Conservation (phyloP, 2,329 filamentous ascomycete species). For the Aureobasidium lini region DNA sequence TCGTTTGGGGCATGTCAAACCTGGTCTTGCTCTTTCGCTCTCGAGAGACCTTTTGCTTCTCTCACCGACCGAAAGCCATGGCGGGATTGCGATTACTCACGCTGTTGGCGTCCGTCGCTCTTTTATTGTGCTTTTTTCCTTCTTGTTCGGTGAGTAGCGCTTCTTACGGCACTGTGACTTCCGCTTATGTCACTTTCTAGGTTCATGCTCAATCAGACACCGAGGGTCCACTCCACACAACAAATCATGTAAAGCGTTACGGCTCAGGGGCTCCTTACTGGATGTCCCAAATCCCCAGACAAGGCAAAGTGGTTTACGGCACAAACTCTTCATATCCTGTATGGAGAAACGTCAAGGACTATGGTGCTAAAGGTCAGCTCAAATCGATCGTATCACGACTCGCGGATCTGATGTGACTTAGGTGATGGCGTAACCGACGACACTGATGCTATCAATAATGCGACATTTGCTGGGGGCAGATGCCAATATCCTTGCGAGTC, state of each 20-base stretch:
- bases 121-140: background rate
- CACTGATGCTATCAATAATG: constrained; percentile 28
- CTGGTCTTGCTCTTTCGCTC: background rate
- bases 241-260: constrained; percentile 23
- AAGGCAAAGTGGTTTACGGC: constrained; percentile 33
- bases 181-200: background rate
- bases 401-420: background rate
- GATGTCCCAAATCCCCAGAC: constrained; percentile 35
- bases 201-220: background rate
- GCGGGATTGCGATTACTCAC: background rate
- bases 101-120: background rate
- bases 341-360: constrained; percentile 37
- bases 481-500: constrained; percentile 24
- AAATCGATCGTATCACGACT: fast-evolving
- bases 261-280: constrained; percentile 30
- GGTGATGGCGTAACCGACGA: constrained; percentile 26
- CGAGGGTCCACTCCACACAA: constrained; percentile 10
- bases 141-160: background rate
- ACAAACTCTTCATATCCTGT: constrained; percentile 33
- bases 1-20: background rate
- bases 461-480: constrained; percentile 23
- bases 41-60: background rate
- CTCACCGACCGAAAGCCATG: background rate
- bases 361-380: constrained; percentile 32
- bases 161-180: too few relatives aligned